A percentile compares a stretch with the other conserved stretches of the same genome.
These are phyloP conservation scores for Sedum album DNA, from an alignment of 164 flowering plant species.

Conservation along the genomic window DNA sequence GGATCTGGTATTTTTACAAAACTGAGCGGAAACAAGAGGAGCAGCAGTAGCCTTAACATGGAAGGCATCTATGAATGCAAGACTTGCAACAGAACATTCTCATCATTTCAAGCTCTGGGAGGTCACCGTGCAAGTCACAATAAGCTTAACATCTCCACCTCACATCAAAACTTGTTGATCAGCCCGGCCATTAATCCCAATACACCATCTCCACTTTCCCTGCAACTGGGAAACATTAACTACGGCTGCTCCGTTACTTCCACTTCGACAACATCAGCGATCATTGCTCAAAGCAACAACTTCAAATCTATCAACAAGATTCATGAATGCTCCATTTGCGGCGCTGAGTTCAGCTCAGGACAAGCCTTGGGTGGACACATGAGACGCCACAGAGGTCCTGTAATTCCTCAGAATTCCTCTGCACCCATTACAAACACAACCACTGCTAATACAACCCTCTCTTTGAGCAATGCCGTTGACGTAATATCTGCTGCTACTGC, in stretches of 20 bases:
- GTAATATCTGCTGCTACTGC: background rate
- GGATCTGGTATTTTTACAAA: background rate
- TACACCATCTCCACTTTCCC: background rate
- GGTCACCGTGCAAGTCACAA: background rate
- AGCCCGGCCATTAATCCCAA: no score
- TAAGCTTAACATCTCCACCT: background rate
- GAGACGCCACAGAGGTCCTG: background rate
- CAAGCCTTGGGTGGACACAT: conserved; percentile 1
- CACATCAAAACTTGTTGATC: background rate
- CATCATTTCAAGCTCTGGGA: background rate
- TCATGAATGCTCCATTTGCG: conserved; percentile 1
- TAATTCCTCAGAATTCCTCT: background rate
- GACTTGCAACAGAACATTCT: background rate
- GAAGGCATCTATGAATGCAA: background rate
- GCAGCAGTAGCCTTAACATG: background rate
- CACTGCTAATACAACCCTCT: background rate
- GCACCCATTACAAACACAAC: background rate
- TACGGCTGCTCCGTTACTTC: background rate
- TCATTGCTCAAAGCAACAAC: background rate
- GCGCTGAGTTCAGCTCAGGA: conserved; percentile 1
- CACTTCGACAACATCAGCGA: background rate
- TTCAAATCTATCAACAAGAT: background rate
- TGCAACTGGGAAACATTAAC: background rate
- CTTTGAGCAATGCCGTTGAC: background rate
- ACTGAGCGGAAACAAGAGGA: background rate